Conservation (phyloP, 1,139 yeast genomes). For the Scheffersomyces parashehatae region DNA sequence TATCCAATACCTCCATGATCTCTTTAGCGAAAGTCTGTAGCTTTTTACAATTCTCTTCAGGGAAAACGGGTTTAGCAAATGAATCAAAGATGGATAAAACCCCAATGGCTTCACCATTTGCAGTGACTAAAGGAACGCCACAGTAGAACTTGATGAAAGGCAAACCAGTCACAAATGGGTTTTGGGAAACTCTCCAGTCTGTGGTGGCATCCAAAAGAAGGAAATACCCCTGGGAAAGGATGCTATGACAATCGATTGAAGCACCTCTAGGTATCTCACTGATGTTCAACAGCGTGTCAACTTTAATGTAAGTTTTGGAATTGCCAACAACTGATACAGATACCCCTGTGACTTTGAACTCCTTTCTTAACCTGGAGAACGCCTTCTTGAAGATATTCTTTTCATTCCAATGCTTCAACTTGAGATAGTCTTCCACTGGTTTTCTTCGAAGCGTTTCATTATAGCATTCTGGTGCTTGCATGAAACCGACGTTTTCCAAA, state of each 20-base stretch:
- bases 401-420: constrained; percentile 54
- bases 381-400: constrained; percentile 38
- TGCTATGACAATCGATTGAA: constrained; percentile 67
- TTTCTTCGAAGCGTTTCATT: constrained; percentile 43
- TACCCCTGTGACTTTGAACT: constrained; percentile 50
- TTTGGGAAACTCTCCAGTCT: constrained; percentile 66
- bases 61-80: constrained; percentile 39
- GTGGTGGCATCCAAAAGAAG: constrained; percentile 56
- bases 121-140: constrained; percentile 56
- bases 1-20: constrained; percentile 43
- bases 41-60: constrained; percentile 29
- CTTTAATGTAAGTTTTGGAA: constrained; percentile 48
- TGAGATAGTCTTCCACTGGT: constrained; percentile 41
- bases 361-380: constrained; percentile 27
- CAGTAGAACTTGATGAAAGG: constrained; percentile 63
- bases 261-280: constrained; percentile 54
- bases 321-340: constrained; percentile 59
- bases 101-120: constrained; percentile 51
- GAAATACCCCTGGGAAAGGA: constrained; percentile 57
- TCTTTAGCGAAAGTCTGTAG: constrained; percentile 42
- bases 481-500: constrained; percentile 44
- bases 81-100: constrained; percentile 62
- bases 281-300: constrained; percentile 46
- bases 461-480: constrained; percentile 61
- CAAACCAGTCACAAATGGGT: constrained; percentile 62